These are phyloP conservation scores for Solanum aculeatissimum DNA, from an alignment of 305 asterid genomes.

Conservation along the genomic window DNA sequence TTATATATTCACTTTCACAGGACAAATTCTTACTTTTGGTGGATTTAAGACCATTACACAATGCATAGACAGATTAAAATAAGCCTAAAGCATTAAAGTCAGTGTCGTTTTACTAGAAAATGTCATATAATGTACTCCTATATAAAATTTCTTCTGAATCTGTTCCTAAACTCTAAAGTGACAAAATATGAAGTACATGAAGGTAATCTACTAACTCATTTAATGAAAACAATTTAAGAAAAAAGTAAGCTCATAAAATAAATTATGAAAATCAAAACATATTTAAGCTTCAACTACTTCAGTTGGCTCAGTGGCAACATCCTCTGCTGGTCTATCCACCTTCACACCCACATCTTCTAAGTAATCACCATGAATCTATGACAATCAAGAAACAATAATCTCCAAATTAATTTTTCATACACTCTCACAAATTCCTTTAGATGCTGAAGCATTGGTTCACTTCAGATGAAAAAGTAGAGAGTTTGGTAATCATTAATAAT, in stretches of 20 bases:
- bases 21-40: not conserved
- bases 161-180: conserved; percentile 10
- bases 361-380: conserved; percentile 53
- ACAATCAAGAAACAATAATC: not conserved
- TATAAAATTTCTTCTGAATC: not conserved
- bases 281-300: conserved; percentile 49
- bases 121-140: not conserved
- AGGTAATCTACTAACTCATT: not conserved
- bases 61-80: not conserved
- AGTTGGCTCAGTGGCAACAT: conserved; percentile 29
- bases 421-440: not conserved
- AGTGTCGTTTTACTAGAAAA: not conserved
- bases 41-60: not conserved
- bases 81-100: not conserved
- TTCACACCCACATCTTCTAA: conserved; percentile 54
- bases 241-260: not conserved
- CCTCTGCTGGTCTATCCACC: conserved; percentile 57
- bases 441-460: not conserved
- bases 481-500: not conserved
- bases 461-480: not conserved
- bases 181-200: not conserved
- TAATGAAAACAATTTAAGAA: not conserved
- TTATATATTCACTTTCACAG: not conserved
- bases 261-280: not conserved
- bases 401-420: not conserved